Base-by-base conservation (phyloP, 73 alveolate species). In the Effrenium voratum region DNA sequence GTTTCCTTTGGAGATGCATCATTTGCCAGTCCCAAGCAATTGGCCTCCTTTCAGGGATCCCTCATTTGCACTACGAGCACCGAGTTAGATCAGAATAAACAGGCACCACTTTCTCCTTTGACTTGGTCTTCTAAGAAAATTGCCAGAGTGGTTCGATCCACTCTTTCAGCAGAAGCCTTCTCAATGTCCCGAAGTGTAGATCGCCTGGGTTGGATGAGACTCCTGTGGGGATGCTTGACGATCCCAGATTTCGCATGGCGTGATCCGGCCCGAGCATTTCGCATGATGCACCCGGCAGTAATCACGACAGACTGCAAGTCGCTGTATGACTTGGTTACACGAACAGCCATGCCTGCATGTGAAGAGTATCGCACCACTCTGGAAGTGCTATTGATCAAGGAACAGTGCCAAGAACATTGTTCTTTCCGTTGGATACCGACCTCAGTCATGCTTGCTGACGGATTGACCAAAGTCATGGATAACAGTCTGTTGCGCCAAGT, bases 1-100 rank as follows among this genome's bases (percentile, higher is more conserved):
- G 41, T 43, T 13, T 43, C 90, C 15, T 79, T 79, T 44, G 63
- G 68, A 16, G 90, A 79, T 44, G 90, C 90, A 1, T 79, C 90
- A 26, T 79, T 79, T 30, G 90, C 90, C n/a, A 41, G 66, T 3
- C 22, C 68, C 28, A 79, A 45, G 41, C 30, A 79, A 1, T 30
- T 79, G 36, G 13, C 22, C 44, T 43, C 90, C 32, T 47, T 41
- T 32, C 90, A 79, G 44, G 90, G 90, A 16, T 5, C 63, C 2
- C 22, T 79, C 43, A 44, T 79, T 3, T 79, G 63, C 32, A 68
- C 90, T 16, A 45, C 90, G 3, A 4, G 41, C 1, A 46, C 32
- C 10, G 41, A 26, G 8, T 30, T 79, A 4, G 40, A 4, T 32
- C 44, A 10, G 5, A 79, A 79, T 22, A 40, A 43, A 19, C 19